A percentile compares a stretch with the other conserved stretches of the same genome.
Conservation (phyloP, 352 stramenopile genomes). For the Phytopythium kandeliae region DNA sequence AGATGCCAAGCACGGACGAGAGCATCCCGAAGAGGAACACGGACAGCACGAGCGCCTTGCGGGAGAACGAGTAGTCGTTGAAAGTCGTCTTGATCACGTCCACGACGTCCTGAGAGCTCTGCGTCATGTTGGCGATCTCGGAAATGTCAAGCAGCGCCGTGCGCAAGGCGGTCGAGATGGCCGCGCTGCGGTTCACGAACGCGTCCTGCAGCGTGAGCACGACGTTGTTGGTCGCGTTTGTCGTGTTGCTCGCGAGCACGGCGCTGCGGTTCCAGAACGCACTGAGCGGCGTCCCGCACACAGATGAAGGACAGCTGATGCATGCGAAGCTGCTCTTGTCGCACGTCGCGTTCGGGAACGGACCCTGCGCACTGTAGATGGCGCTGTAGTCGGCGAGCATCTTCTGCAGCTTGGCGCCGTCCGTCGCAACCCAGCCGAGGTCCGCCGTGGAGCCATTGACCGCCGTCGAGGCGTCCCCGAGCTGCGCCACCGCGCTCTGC, state of each 20-base stretch:
- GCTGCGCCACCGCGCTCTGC: constrained; percentile 27
- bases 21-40: constrained; percentile 75
- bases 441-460: constrained; percentile 35
- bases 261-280: constrained; percentile 29
- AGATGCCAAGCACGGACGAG: constrained; percentile 51
- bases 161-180: constrained; percentile 35
- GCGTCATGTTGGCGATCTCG: constrained; percentile 40
- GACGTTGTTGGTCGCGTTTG: constrained; percentile 11
- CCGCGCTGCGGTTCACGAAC: constrained; percentile 33
- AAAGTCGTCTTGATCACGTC: constrained; percentile 58
- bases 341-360: constrained; percentile 49
- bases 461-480: constrained; percentile 31
- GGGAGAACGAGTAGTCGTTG: constrained; percentile 71
- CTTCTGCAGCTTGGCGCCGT: constrained; percentile 38
- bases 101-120: constrained; percentile 53
- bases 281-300: constrained; percentile 46
- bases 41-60: constrained; percentile 63
- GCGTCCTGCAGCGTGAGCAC: constrained; percentile 34
- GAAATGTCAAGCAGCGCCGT: constrained; percentile 43
- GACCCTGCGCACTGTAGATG: constrained; percentile 47
- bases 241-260: constrained; percentile 15
- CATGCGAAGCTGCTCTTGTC: constrained; percentile 35
- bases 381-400: constrained; percentile 56
- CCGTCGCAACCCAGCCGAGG: constrained; percentile 43
- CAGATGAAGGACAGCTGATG: constrained; percentile 37